Evolutionary conservation across 345 rosid species (phyloP).

Genomic region (Psidium friedrichsthalianum): DNA sequence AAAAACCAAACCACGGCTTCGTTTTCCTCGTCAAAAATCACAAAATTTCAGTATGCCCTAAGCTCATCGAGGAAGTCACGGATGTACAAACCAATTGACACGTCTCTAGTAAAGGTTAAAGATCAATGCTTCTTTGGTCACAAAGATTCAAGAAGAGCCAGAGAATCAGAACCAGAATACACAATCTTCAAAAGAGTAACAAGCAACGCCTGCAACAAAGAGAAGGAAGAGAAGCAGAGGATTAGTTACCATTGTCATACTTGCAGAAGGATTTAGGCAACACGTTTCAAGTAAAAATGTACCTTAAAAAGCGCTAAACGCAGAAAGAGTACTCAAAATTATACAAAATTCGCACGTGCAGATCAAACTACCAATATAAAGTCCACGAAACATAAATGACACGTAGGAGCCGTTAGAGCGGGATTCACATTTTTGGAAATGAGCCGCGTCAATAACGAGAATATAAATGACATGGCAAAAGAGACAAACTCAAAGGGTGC

Average conservation of each 20-base stretch:
- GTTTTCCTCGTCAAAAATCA: not conserved
- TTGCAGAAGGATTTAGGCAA: not conserved
- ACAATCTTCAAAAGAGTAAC: not conserved
- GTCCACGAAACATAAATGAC: not conserved
- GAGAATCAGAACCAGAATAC: not conserved
- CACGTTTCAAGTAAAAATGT: not conserved
- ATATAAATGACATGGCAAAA: not conserved
- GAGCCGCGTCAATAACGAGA: not conserved
- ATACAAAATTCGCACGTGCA: not conserved
- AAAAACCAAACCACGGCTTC: not conserved
- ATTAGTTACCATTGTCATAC: not conserved
- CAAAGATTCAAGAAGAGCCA: not conserved
- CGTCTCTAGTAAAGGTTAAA: not conserved
- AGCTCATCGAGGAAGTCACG: not conserved
- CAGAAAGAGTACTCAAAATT: not conserved
- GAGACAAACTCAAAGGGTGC: not conserved
- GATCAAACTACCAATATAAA: not conserved
- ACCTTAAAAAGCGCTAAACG: not conserved
- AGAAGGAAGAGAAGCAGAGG: not conserved
- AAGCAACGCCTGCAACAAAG: not conserved
- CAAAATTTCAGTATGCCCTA: not conserved
- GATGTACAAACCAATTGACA: not conserved
- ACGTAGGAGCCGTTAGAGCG: not conserved
- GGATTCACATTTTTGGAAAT: not conserved
- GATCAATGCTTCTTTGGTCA: not conserved